Percentiles rank a stretch among this genome's conserved stretches.
These are phyloP conservation scores for Lobosporangium transversale DNA, from an alignment of 192 early-diverging fungal species.

Conservation along the genomic window DNA sequence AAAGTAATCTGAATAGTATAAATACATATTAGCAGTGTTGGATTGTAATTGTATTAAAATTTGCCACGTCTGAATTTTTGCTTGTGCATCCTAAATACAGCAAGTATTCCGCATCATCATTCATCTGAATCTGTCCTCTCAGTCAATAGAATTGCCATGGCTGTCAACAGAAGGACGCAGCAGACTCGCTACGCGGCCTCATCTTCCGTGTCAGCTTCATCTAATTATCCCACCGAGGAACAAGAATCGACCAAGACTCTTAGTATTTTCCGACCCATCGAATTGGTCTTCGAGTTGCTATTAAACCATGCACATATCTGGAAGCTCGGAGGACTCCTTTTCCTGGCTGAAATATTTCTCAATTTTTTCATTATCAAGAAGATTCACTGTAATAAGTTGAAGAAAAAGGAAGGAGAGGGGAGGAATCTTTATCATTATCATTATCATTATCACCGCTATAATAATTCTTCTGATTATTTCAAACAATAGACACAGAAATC, in stretches of 20 bases:
- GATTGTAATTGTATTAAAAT: too few relatives aligned
- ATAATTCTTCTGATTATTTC: neutral
- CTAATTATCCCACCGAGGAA: neutral
- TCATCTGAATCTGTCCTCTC: neutral
- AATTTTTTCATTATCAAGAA: slow-evolving; percentile 67
- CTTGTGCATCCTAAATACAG: too few relatives aligned
- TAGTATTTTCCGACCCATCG: slow-evolving; percentile 27
- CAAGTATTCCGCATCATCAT: too few relatives aligned
- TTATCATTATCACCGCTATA: neutral
- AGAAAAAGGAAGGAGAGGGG: neutral
- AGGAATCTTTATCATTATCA: neutral
- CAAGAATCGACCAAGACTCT: neutral
- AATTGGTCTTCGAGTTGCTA: slow-evolving; percentile 38
- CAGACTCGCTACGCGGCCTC: neutral
- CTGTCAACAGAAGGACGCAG: slow-evolving; percentile 4
- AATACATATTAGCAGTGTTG: too few relatives aligned
- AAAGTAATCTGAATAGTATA: too few relatives aligned
- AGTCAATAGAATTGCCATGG: slow-evolving; percentile 3
- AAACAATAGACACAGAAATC: slow-evolving; percentile 92
- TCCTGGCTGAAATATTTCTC: slow-evolving; percentile 62
- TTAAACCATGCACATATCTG: slow-evolving; percentile 61
- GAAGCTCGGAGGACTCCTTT: slow-evolving; percentile 54
- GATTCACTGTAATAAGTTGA: slow-evolving; percentile 62
- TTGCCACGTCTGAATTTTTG: too few relatives aligned
- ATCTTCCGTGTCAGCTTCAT: slow-evolving; percentile 4